Evolutionary conservation across 2,329 filamentous ascomycete genomes (phyloP).

Genomic region (Tolypocladium amazonense): DNA sequence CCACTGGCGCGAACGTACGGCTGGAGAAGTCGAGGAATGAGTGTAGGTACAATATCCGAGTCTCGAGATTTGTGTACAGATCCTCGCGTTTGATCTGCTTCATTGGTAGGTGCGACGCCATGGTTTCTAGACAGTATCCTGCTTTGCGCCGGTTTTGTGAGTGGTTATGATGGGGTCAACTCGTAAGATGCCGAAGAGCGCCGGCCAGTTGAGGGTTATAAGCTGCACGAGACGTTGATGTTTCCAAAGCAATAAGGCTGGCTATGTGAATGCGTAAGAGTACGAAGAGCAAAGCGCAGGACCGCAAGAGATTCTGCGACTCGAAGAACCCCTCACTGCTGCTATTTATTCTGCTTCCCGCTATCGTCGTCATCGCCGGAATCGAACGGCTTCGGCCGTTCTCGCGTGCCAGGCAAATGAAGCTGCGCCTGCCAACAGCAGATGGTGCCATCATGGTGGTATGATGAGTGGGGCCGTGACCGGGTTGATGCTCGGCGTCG

Average conservation of each 20-base stretch:
- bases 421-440: not conserved
- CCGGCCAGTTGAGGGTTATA: not conserved
- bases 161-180: not conserved
- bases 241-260: not conserved
- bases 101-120: slow-evolving; percentile 21
- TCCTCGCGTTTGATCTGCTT: slow-evolving; percentile 60
- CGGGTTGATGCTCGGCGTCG: not conserved
- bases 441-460: not conserved
- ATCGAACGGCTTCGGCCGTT: not conserved
- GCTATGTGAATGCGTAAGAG: not conserved
- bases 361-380: not conserved
- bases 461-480: not conserved
- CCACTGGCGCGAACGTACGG: slow-evolving; percentile 33
- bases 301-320: not conserved
- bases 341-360: not conserved
- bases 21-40: slow-evolving; percentile 66
- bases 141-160: not conserved
- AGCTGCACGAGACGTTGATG: not conserved
- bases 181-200: not conserved
- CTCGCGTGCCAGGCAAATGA: not conserved
- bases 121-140: slow-evolving; percentile 1
- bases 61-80: slow-evolving; percentile 60
- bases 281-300: not conserved
- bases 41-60: slow-evolving; percentile 61
- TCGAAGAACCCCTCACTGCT: not conserved